Percentiles rank a stretch among this genome's conserved stretches.
These are phyloP conservation scores for Chamaecyparis obtusa DNA, from an alignment of 75 land plant species.

Conservation along the genomic window DNA sequence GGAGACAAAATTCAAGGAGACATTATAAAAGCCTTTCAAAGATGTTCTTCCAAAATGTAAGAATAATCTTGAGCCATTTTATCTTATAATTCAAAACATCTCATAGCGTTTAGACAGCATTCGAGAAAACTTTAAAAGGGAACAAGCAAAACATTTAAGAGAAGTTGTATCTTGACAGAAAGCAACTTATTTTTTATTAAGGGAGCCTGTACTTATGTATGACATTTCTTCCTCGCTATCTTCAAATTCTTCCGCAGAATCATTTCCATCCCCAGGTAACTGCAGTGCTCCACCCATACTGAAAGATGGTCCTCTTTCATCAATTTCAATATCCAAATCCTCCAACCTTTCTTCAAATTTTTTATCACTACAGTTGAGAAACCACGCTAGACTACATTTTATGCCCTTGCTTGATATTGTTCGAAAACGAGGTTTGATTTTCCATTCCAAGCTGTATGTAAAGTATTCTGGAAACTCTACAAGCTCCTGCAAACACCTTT, in stretches of 20 bases:
- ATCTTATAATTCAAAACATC: neutral
- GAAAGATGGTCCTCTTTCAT: slow-evolving; percentile 43
- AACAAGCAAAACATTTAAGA: neutral
- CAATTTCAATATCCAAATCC: slow-evolving; percentile 39
- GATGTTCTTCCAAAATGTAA: neutral
- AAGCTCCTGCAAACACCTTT: slow-evolving; percentile 52
- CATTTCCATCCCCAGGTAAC: slow-evolving; percentile 41
- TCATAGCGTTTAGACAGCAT: too few relatives aligned
- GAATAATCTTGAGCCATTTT: neutral
- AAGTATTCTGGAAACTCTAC: slow-evolving; percentile 75
- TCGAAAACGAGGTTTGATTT: slow-evolving; percentile 71
- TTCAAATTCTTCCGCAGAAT: slow-evolving; percentile 49
- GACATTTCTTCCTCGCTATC: slow-evolving; percentile 52
- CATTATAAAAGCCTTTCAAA: neutral
- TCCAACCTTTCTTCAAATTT: slow-evolving; percentile 61
- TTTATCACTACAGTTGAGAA: slow-evolving; percentile 69
- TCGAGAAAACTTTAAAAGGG: neutral
- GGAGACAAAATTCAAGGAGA: neutral
- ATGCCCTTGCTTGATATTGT: slow-evolving; percentile 41
- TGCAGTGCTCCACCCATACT: slow-evolving; percentile 63
- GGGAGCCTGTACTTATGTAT: slow-evolving; percentile 42
- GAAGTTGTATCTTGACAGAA: neutral
- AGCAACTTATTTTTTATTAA: neutral
- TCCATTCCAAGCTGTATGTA: slow-evolving; percentile 63
- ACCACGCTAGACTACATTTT: slow-evolving; percentile 57